These are phyloP conservation scores for Xylaria palmicola DNA, from an alignment of 495 filamentous ascomycete genomes.

Conservation along the genomic window DNA sequence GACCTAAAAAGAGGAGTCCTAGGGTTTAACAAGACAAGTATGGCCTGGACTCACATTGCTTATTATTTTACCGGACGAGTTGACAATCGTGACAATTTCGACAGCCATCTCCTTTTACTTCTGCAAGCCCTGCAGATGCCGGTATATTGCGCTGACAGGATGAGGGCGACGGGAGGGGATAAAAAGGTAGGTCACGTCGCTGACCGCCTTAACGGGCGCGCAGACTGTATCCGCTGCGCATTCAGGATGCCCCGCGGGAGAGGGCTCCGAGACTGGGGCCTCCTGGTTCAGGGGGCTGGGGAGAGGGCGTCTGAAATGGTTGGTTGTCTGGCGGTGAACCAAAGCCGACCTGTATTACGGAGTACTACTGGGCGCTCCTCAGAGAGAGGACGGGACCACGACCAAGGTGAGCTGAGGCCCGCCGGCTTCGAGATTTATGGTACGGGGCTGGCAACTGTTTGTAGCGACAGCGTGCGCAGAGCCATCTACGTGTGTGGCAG, in stretches of 20 bases:
- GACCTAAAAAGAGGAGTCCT: too few relatives aligned
- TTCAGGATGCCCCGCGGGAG: slow-evolving; percentile 8
- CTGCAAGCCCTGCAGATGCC: slow-evolving; percentile 1
- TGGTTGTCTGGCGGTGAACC: slow-evolving; percentile 27
- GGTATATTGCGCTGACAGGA: background rate
- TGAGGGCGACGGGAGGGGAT: background rate
- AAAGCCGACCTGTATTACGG: slow-evolving; percentile 18
- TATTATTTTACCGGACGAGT: slow-evolving; percentile 89
- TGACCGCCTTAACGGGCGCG: slow-evolving; percentile 3
- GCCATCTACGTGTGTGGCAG: slow-evolving; percentile 5
- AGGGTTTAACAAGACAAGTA: too few relatives aligned
- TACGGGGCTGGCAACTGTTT: slow-evolving; percentile 3
- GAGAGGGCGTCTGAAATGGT: slow-evolving; percentile 1
- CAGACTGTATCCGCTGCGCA: slow-evolving; percentile 13
- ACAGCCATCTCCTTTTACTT: slow-evolving; percentile 44
- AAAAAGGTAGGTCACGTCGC: slow-evolving; percentile 5
- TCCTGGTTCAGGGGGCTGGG: slow-evolving; percentile 9
- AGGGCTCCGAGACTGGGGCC: background rate
- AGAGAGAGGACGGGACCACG: background rate
- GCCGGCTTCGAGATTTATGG: background rate
- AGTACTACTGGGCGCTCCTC: background rate
- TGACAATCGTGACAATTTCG: slow-evolving; percentile 85
- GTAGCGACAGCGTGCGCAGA: background rate
- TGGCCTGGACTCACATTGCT: slow-evolving; percentile 85
- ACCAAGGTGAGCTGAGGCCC: background rate